These are phyloP conservation scores for Cryptosporidium xiaoi DNA, from an alignment of 169 alveolate genomes.

Conservation along the genomic window DNA sequence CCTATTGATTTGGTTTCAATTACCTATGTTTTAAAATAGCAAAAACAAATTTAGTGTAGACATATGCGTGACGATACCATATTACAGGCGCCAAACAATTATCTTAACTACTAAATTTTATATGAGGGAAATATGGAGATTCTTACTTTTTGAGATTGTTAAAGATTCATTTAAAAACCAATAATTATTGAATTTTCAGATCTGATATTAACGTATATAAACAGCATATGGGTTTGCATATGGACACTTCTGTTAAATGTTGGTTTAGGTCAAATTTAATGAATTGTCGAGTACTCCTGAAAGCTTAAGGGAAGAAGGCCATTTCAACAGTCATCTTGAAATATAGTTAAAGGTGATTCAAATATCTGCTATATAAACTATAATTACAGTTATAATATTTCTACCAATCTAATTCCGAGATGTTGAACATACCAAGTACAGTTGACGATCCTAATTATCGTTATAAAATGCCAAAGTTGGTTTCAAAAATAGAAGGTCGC, in stretches of 20 bases:
- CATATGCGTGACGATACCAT: slow-evolving; percentile 40
- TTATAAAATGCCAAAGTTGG: slow-evolving; percentile 96
- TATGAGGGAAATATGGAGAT: slow-evolving; percentile 2
- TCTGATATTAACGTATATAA: neutral
- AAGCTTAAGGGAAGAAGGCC: slow-evolving; percentile 27
- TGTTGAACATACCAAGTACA: slow-evolving; percentile 93
- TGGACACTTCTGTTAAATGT: slow-evolving; percentile 37
- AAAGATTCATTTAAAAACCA: too few species aligned
- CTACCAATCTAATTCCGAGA: slow-evolving; percentile 22
- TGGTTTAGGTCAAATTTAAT: slow-evolving; percentile 26
- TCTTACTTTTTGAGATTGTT: too few species aligned
- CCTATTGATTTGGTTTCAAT: neutral
- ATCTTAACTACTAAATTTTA: slow-evolving; percentile 1
- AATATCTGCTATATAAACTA: slow-evolving; percentile 11
- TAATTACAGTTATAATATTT: neutral
- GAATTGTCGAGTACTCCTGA: slow-evolving; percentile 36
- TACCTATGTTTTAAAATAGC: neutral
- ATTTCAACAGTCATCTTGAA: neutral
- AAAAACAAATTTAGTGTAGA: slow-evolving; percentile 1
- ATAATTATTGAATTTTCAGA: neutral
- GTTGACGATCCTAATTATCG: slow-evolving; percentile 96
- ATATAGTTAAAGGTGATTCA: neutral
- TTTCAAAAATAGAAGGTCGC: slow-evolving; percentile 92
- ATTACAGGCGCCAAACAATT: slow-evolving; percentile 20
- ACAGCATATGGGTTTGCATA: slow-evolving; percentile 53